Base-by-base conservation (phyloP, 768 basidiomycete species). In the Artomyces pyxidatus region DNA sequence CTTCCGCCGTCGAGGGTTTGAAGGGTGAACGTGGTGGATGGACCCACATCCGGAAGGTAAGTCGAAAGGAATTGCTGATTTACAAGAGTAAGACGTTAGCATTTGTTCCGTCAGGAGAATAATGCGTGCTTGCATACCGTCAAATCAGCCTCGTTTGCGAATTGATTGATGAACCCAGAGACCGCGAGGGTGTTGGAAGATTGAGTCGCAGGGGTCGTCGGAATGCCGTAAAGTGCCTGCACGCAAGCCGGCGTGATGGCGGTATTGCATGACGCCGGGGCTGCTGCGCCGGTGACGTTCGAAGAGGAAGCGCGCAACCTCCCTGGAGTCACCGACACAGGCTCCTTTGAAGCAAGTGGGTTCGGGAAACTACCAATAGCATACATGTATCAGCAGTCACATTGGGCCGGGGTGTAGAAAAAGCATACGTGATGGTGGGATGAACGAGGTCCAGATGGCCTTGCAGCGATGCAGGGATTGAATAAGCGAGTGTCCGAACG, bases 1-100 rank as follows among this genome's bases (percentile, higher is more conserved):
- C 14, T 10, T 10, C 69, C 69, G 4, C 66, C 69, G 45, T 71
- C 69, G n/a, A 71, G 54, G 16, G 63, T 62, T 47, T 67, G 59
- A 9, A 67, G 51, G 14, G 64, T 46, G 55, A 70, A 70, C 6
- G 64, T 64, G 1, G 65, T 67, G 8, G 61, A 46, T 14, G 62
- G 57, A 12, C 58, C 16, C 17, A 71, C 51, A 45, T 70, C 68
- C 0, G 66, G 54, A 26, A 67, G 61, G 42, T 65, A 58, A 3
- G 29, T 47, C 45, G 48, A 49, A 30, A 66, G 50, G 57, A 66
- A 66, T 12, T 37, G 25, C 49, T 59, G 26, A 44, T 14, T 10
- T 8, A 28, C 19, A 26, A 8, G 16, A 19, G 27, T 28, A n/a
- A 29, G 27, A 21, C 3, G 5, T n/a, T n/a, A 17, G 40, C 22